Base-by-base conservation (phyloP, 352 stramenopile species). In the Pythium oligandrum region DNA sequence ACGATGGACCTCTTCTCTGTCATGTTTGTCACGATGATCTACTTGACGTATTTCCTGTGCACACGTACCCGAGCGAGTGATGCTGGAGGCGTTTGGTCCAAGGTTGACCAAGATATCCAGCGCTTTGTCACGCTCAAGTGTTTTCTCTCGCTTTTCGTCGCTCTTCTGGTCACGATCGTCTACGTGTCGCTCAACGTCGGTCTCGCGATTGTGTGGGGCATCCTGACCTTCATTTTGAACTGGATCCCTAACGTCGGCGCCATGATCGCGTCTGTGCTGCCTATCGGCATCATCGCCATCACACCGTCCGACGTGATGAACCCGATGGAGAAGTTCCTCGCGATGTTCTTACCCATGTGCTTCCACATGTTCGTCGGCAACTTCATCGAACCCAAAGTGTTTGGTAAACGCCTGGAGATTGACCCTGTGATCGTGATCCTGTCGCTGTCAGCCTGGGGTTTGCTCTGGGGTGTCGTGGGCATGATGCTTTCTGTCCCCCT, bases 301-400 rank as follows among this genome's bases (percentile, higher is more conserved):
- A 93, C 84, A 30, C 84, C 84, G 10, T 71, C 69, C 26, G 67
- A 89, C 34, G 46, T 95, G 31, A 95, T 95, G 84, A 93, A 88
- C 59, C 79, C 82, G 12, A 93, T 95, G 82, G 82, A 95, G 55
- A 95, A 95, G 65, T 90, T 95, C 60, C 49, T 95, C 30, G 84
- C 84, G 5, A 88, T 95, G 61, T 60, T 75, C 34, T 59, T 95
- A 51, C 84, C 84, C 6, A 93, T 91, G 80, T 90, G 74, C 54
- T 93, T 95, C 59, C 84, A 95, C 73, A 88, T 89, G 76, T 93
- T 95, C 57, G 81, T 93, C 11, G 84, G 84, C 37, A 95, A 93
- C 59, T 95, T 95, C 47, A 86, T 95, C 45, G 84, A 95, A 56
- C 84, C 84, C 12, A 91, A 90, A 51, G 83, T 95, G 9, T 91